Evolutionary conservation across 108 stramenopile species (phyloP).

Genomic region (Stephanodiscus minutulus): DNA sequence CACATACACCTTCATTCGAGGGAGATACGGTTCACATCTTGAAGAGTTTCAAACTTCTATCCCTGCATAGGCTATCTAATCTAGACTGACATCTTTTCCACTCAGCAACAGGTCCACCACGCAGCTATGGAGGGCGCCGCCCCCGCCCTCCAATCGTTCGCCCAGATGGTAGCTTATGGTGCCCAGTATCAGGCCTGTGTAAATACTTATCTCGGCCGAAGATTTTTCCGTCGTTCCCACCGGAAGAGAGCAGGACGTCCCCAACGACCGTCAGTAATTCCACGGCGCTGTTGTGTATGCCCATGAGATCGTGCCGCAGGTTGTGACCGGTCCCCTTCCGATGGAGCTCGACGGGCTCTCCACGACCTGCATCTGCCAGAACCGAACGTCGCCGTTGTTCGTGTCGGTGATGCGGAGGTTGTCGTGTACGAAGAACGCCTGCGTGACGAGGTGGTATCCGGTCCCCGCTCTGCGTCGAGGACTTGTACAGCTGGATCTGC

Average conservation of each 20-base stretch:
- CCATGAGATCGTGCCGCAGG: conserved; percentile 28
- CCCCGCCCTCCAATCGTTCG: conserved; percentile 2
- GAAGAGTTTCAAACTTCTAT: conserved; percentile 26
- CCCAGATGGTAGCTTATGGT: conserved; percentile 32
- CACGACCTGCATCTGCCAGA: conserved; percentile 28
- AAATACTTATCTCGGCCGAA: conserved; percentile 40
- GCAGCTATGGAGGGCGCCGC: conserved; percentile 17
- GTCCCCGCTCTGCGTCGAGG: conserved; percentile 29
- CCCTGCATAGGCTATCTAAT: conserved; percentile 46
- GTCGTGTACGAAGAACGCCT: conserved; percentile 25
- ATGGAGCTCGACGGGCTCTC: conserved; percentile 2
- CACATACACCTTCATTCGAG: too few relatives aligned
- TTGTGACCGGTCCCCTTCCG: conserved; percentile 17
- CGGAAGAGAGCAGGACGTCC: conserved; percentile 41
- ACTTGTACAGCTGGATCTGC: conserved; percentile 14
- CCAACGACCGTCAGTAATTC: conserved; percentile 33
- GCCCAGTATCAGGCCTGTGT: conserved; percentile 31
- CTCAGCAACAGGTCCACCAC: conserved; percentile 36
- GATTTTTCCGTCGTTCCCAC: conserved; percentile 40
- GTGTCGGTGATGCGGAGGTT: conserved; percentile 34
- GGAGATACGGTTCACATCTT: neutral
- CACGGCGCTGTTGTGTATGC: conserved; percentile 29
- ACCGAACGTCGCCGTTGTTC: conserved; percentile 35
- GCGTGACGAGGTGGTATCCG: conserved; percentile 28
- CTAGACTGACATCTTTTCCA: conserved; percentile 19